phyloP scores from a whole-genome alignment of 2,329 filamentous ascomycete genomes.

The Neurospora sp. region DNA sequence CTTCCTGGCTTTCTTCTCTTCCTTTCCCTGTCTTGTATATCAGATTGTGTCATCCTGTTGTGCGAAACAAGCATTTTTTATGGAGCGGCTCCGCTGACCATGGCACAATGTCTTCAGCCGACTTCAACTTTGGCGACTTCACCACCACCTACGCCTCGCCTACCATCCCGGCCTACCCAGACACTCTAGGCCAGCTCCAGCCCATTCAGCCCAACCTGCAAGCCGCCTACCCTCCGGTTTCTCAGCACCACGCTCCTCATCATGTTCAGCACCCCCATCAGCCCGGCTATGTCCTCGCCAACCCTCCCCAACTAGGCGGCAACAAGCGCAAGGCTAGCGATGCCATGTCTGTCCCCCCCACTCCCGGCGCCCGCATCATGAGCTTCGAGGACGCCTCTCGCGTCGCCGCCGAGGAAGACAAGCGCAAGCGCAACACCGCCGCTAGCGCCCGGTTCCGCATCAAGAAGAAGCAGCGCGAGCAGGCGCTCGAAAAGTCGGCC shows the following conservation, averaged over 20 bases:
- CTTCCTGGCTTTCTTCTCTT: conserved; percentile 13
- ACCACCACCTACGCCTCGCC: conserved; percentile 40
- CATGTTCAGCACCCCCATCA: background rate
- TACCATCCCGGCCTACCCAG: conserved; percentile 35
- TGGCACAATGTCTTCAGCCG: conserved; percentile 43
- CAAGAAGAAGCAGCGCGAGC: conserved; percentile 94
- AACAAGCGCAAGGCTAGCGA: conserved; percentile 38
- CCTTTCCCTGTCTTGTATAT: conserved; percentile 22
- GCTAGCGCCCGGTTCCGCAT: conserved; percentile 82
- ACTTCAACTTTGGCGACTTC: conserved; percentile 49
- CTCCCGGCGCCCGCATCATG: conserved; percentile 33
- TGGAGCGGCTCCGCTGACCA: conserved; percentile 28
- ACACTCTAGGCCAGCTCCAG: conserved; percentile 32
- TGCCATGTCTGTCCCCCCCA: conserved; percentile 16
- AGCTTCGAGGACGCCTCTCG: conserved; percentile 63
- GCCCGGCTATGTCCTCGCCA: conserved; percentile 7
- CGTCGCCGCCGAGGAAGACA: conserved; percentile 76
- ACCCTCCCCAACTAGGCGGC: conserved; percentile 17
- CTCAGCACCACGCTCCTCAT: conserved; percentile 16
- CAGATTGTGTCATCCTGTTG: background rate
- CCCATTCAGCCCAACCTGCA: conserved; percentile 44
- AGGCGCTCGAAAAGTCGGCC: conserved; percentile 69
- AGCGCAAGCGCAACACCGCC: conserved; percentile 79
- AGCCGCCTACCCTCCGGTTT: conserved; percentile 33
- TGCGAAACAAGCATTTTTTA: conserved; percentile 16